These are phyloP conservation scores for Pyricularia sp. DNA, from an alignment of 2,329 filamentous ascomycete genomes.

Conservation along the genomic window DNA sequence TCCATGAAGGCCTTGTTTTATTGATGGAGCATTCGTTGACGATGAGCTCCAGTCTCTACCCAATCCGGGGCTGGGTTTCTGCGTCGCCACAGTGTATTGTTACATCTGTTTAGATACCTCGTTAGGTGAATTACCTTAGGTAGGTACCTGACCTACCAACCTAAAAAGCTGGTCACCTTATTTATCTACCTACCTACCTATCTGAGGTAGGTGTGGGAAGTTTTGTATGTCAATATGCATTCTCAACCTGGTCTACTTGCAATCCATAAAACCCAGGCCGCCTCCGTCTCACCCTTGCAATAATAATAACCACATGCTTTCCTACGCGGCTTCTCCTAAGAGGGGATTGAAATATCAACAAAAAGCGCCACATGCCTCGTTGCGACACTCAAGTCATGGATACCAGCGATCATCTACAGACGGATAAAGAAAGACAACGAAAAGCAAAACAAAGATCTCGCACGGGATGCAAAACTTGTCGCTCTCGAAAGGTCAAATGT, in stretches of 20 bases:
- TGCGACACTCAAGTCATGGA: neutral
- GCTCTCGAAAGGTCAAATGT: conserved; percentile 6
- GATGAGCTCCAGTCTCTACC: neutral
- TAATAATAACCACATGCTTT: neutral
- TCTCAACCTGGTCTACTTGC: neutral
- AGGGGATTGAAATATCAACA: neutral
- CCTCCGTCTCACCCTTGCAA: neutral
- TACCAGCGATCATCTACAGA: neutral
- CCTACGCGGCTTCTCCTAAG: neutral
- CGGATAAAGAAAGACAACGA: neutral
- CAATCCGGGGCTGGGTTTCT: neutral
- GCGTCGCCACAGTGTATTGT: neutral
- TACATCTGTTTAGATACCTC: neutral
- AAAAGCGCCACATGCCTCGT: neutral
- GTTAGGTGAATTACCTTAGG: no score
- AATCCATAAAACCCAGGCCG: neutral
- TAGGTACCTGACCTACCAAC: neutral
- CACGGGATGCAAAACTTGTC: neutral
- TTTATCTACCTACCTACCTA: neutral
- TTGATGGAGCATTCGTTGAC: neutral
- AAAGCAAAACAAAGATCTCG: neutral
- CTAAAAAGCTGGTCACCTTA: neutral
- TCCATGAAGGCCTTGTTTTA: neutral
- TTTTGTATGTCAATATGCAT: neutral
- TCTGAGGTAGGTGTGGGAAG: neutral